Evolutionary conservation across 768 basidiomycete genomes (phyloP).

Genomic region (Suillus spraguei): DNA sequence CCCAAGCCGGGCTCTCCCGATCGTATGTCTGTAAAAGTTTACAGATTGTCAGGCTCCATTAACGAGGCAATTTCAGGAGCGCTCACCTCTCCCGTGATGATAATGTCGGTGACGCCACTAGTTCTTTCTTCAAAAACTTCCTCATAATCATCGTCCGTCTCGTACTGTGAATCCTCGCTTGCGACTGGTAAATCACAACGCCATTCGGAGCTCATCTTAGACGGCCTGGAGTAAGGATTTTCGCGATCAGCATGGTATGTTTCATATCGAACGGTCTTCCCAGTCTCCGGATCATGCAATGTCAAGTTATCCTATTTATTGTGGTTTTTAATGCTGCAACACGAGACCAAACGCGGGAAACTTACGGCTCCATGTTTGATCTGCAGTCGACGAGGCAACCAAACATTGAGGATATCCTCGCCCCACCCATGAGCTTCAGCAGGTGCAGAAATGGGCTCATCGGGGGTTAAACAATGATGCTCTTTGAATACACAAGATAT

Average conservation of each 20-base stretch:
- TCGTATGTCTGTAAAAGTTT: slow-evolving; percentile 39
- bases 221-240: slow-evolving; percentile 37
- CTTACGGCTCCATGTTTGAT: slow-evolving; percentile 39
- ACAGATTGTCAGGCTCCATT: background rate
- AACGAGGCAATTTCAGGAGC: background rate
- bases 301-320: slow-evolving; percentile 42
- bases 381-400: slow-evolving; percentile 43
- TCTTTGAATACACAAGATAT: slow-evolving; percentile 46
- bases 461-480: slow-evolving; percentile 46
- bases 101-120: slow-evolving; percentile 51
- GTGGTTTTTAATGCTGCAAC: background rate
- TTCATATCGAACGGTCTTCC: slow-evolving; percentile 45
- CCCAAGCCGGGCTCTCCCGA: slow-evolving; percentile 52
- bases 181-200: slow-evolving; percentile 19
- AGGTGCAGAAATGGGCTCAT: slow-evolving; percentile 39
- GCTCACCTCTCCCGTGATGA: slow-evolving; percentile 53
- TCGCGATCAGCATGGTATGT: slow-evolving; percentile 42
- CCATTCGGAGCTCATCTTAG: slow-evolving; percentile 25
- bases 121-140: slow-evolving; percentile 39
- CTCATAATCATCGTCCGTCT: slow-evolving; percentile 41
- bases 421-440: slow-evolving; percentile 35
- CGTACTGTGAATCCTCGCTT: slow-evolving; percentile 14
- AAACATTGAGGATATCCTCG: slow-evolving; percentile 50
- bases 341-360: slow-evolving; percentile 7
- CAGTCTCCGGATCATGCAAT: slow-evolving; percentile 43